These are phyloP conservation scores for Musa itinerans DNA, from an alignment of 176 grass and related monocot species.

Conservation along the genomic window DNA sequence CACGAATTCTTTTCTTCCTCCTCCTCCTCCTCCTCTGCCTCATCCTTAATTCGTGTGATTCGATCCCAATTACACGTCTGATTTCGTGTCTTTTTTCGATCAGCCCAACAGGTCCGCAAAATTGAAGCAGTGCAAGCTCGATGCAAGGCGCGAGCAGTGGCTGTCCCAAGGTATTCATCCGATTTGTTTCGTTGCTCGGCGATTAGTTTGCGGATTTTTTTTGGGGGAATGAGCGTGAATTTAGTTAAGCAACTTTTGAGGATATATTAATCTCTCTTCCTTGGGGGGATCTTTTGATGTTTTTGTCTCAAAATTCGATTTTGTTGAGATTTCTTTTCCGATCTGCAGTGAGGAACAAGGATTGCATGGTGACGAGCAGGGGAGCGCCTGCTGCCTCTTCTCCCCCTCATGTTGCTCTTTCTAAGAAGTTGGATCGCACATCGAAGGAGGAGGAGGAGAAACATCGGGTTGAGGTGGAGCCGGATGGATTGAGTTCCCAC, in stretches of 20 bases:
- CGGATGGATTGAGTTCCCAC: constrained; percentile 15
- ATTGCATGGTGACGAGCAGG: neutral
- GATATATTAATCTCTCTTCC: no score
- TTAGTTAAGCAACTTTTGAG: no score
- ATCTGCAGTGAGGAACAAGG: neutral
- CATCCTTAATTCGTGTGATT: neutral
- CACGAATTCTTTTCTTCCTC: neutral
- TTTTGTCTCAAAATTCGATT: no score
- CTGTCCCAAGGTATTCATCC: constrained; percentile 63
- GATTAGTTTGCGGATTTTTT: neutral
- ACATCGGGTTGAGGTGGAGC: constrained; percentile 1
- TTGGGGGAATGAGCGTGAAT: no score
- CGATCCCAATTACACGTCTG: constrained; percentile 30
- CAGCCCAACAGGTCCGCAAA: constrained; percentile 82
- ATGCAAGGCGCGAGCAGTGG: constrained; percentile 86
- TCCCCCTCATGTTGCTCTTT: neutral
- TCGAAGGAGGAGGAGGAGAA: neutral
- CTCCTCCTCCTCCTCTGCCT: neutral
- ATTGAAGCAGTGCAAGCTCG: constrained; percentile 89
- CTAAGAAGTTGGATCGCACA: neutral
- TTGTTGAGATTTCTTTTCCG: no score
- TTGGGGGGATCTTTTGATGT: no score
- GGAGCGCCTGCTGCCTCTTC: neutral
- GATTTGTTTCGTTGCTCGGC: no score
- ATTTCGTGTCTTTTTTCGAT: neutral